phyloP scores from a whole-genome alignment of 106 monocot genomes.

The Dendrobium officinale region DNA sequence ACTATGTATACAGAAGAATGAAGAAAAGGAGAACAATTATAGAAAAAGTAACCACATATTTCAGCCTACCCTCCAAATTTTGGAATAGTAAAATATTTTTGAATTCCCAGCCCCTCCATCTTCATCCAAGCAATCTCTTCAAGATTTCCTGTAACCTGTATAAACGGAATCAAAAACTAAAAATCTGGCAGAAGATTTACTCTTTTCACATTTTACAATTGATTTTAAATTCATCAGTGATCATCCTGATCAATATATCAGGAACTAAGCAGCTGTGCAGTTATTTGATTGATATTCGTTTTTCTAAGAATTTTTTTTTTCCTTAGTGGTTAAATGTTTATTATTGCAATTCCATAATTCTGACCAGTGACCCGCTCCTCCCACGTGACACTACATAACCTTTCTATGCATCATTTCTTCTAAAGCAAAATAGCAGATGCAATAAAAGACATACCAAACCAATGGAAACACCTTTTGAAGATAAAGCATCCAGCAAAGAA shows the following conservation, averaged over 20 bases:
- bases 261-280: neutral
- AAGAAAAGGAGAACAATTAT: neutral
- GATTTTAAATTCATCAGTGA: neutral
- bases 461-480: conserved; percentile 23
- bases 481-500: conserved; percentile 37
- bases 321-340: neutral
- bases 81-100: conserved; percentile 41
- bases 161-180: neutral
- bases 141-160: conserved; percentile 56
- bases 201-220: neutral
- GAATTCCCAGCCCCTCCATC: conserved; percentile 47
- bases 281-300: neutral
- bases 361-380: neutral
- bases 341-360: neutral
- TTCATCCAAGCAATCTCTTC: conserved; percentile 69
- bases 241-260: neutral
- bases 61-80: conserved; percentile 54
- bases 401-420: too few species aligned
- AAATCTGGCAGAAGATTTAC: neutral
- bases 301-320: neutral
- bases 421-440: neutral
- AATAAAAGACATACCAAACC: conserved; percentile 35
- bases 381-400: neutral
- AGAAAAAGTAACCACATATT: neutral
- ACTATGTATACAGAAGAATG: neutral